Percentiles rank a stretch among this genome's conserved stretches.
Evolutionary conservation across 1,139 yeast genomes (phyloP).

Genomic region (Spathaspora sp.): DNA sequence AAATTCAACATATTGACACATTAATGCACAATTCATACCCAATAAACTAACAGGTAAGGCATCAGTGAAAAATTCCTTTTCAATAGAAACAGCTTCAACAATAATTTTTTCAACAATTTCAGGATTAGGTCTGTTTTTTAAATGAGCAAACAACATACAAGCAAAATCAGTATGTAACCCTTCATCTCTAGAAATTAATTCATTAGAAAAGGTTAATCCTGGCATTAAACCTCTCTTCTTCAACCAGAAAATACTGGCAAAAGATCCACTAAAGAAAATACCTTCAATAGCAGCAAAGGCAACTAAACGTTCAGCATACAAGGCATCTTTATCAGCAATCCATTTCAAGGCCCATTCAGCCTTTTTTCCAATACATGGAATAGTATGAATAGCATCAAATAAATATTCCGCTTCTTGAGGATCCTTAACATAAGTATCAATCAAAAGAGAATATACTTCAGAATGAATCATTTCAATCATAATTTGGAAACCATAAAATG

Average conservation of each 20-base stretch:
- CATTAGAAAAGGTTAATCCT: constrained; percentile 95
- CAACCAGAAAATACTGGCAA: constrained; percentile 97
- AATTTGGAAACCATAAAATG: constrained; percentile 98
- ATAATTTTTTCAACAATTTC: constrained; percentile 80
- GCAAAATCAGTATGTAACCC: constrained; percentile 99
- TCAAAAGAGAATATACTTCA: constrained; percentile 91
- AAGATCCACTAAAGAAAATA: constrained; percentile 95
- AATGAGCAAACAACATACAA: constrained; percentile 89
- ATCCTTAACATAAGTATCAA: constrained; percentile 94
- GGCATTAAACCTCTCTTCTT: constrained; percentile 99
- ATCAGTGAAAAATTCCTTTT: constrained; percentile 90
- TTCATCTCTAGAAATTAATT: constrained; percentile 96
- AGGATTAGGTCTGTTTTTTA: constrained; percentile 81
- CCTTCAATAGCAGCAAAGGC: constrained; percentile 99
- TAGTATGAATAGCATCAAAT: constrained; percentile 91
- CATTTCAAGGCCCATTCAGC: constrained; percentile 98
- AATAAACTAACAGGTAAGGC: constrained; percentile 88
- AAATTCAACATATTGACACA: constrained; percentile 97
- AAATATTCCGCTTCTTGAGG: constrained; percentile 85
- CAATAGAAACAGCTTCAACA: constrained; percentile 93
- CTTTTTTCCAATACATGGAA: constrained; percentile 92
- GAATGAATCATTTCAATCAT: constrained; percentile 99
- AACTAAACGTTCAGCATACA: constrained; percentile 92
- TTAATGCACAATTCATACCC: constrained; percentile 89
- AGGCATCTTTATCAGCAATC: constrained; percentile 84